Conservation (phyloP, 306 rosid genomes). For the Dalbergia cultrata region DNA sequence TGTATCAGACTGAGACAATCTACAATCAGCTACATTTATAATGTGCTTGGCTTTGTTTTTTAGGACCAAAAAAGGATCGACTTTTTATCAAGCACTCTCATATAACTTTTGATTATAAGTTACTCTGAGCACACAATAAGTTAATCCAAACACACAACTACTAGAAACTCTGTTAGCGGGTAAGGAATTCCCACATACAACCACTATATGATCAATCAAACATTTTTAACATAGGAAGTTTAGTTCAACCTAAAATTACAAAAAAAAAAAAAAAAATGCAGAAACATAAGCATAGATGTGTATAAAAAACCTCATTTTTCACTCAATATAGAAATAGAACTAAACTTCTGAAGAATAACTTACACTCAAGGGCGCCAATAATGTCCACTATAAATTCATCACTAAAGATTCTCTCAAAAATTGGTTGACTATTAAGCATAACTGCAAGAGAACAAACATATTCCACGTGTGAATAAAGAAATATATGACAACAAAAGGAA, state of each 20-base stretch:
- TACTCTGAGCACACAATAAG: too few relatives aligned
- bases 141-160: not conserved
- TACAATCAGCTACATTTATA: conserved; percentile 5
- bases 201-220: not conserved
- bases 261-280: not conserved
- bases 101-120: too few relatives aligned
- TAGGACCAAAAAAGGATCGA: too few relatives aligned
- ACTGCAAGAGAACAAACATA: conserved; percentile 63
- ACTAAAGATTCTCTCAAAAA: conserved; percentile 86
- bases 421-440: conserved; percentile 79
- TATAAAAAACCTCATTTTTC: not conserved
- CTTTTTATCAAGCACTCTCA: not conserved
- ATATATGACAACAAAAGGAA: conserved; percentile 23
- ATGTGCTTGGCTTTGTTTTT: too few relatives aligned
- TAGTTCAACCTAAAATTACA: not conserved
- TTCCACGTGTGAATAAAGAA: conserved; percentile 34
- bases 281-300: not conserved
- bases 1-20: conserved; percentile 31
- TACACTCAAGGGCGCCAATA: conserved; percentile 94
- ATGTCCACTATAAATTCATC: conserved; percentile 89
- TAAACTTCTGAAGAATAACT: conserved; percentile 53
- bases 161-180: conserved; percentile 22
- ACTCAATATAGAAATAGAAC: not conserved
- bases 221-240: not conserved
- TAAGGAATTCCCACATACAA: conserved; percentile 8